Conservation (phyloP, 1,139 yeast genomes). For the Candida dubliniensis region DNA sequence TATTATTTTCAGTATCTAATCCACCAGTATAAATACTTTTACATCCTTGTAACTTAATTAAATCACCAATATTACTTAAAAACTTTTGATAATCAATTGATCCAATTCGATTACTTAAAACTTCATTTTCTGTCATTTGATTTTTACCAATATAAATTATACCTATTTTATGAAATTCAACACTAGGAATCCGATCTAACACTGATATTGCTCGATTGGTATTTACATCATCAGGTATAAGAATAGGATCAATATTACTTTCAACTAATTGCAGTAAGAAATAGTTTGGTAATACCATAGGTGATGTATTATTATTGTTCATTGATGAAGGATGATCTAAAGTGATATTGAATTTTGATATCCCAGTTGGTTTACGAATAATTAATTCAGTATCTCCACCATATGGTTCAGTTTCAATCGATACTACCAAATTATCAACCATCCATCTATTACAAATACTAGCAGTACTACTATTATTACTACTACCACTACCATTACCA, state of each 20-base stretch:
- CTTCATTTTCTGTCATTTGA: slow-evolving; percentile 63
- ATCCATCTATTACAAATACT: slow-evolving; percentile 54
- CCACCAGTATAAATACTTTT: slow-evolving; percentile 73
- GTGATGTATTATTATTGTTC: slow-evolving; percentile 5
- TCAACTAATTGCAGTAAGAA: slow-evolving; percentile 35
- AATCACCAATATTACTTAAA: slow-evolving; percentile 55
- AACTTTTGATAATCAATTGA: slow-evolving; percentile 63
- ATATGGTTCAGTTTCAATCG: slow-evolving; percentile 53
- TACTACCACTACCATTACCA: too few species aligned
- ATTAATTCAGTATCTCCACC: slow-evolving; percentile 57
- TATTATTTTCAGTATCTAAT: slow-evolving; percentile 63
- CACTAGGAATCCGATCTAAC: slow-evolving; percentile 76
- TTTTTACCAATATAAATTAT: slow-evolving; percentile 69
- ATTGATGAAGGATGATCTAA: slow-evolving; percentile 33
- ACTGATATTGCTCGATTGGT: slow-evolving; percentile 60
- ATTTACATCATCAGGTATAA: slow-evolving; percentile 47
- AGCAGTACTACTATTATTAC: slow-evolving; percentile 12
- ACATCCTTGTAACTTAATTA: slow-evolving; percentile 57
- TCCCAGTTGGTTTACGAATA: slow-evolving; percentile 69
- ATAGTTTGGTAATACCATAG: slow-evolving; percentile 25
- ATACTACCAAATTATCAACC: slow-evolving; percentile 56
- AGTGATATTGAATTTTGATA: slow-evolving; percentile 45
- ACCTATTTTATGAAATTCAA: slow-evolving; percentile 79
- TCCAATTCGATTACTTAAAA: slow-evolving; percentile 65
- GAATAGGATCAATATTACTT: slow-evolving; percentile 31